phyloP scores from a whole-genome alignment of 495 filamentous ascomycete species.

The Penicillium robsamsonii region DNA sequence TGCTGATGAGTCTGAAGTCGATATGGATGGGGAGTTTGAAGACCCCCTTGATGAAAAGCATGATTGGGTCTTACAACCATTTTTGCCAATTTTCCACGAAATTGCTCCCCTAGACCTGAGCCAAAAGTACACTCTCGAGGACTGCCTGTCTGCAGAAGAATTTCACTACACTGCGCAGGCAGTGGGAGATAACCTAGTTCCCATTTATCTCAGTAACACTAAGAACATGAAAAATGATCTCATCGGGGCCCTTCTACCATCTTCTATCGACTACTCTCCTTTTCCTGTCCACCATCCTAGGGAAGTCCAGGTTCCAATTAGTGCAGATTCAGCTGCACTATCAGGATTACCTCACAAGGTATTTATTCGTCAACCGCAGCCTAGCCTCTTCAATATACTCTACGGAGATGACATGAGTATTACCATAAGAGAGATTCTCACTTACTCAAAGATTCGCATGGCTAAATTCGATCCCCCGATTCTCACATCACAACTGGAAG shows the following conservation, averaged over 20 bases:
- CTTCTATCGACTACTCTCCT: slow-evolving; percentile 3
- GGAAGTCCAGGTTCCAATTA: slow-evolving; percentile 9
- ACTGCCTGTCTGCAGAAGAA: neutral
- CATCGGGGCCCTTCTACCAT: slow-evolving; percentile 2
- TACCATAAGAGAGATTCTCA: neutral
- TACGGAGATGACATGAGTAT: neutral
- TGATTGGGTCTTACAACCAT: neutral
- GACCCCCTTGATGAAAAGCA: neutral
- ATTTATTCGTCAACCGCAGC: neutral
- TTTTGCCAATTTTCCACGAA: neutral
- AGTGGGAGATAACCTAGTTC: too few relatives aligned
- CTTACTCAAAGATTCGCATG: neutral
- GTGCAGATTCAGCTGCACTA: slow-evolving; percentile 5
- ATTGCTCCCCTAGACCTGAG: neutral
- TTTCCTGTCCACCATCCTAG: slow-evolving; percentile 9
- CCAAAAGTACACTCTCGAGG: neutral
- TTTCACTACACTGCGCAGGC: neutral
- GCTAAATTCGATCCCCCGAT: neutral
- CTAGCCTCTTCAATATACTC: neutral
- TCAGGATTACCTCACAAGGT: slow-evolving; percentile 1
- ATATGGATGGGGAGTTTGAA: slow-evolving; percentile 8
- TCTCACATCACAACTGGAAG: neutral
- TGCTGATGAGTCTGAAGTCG: slow-evolving; percentile 2
- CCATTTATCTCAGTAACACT: too few relatives aligned
- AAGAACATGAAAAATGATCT: too few relatives aligned